Percentiles rank a stretch among this genome's conserved stretches.
These are phyloP conservation scores for Rhodomyrtus tomentosa DNA, from an alignment of 345 rosid species.

Conservation along the genomic window DNA sequence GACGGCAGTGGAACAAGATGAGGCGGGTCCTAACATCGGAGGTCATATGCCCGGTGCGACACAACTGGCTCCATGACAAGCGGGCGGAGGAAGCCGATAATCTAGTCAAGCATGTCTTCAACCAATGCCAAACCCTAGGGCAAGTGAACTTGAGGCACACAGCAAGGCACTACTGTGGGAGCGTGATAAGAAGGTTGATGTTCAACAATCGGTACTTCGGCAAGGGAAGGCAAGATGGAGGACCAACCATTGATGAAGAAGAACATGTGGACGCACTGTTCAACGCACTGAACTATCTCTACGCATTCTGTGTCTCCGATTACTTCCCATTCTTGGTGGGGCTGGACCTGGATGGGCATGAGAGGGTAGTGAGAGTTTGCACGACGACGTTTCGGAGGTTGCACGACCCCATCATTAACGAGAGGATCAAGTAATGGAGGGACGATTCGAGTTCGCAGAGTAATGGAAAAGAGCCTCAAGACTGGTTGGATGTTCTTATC, in stretches of 20 bases:
- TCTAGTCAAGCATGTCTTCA: constrained; percentile 17
- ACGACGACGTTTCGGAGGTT: background rate
- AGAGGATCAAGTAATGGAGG: constrained; percentile 15
- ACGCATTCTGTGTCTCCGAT: constrained; percentile 7
- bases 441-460: background rate
- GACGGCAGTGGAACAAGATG: constrained; percentile 35
- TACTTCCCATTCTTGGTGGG: constrained; percentile 9
- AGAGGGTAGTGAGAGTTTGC: background rate
- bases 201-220: constrained; percentile 11
- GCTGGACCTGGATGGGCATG: constrained; percentile 8
- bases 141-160: constrained; percentile 1
- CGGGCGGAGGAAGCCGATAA: constrained; percentile 38
- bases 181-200: constrained; percentile 12
- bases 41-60: constrained; percentile 5
- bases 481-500: background rate
- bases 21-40: constrained; percentile 20
- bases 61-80: constrained; percentile 10
- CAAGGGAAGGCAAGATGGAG: constrained; percentile 1
- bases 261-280: constrained; percentile 11
- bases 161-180: background rate
- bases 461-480: background rate
- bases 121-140: constrained; percentile 2
- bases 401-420: background rate
- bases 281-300: background rate
- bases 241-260: constrained; percentile 6